These are phyloP conservation scores for Ogataea glucozyma DNA, from an alignment of 805 yeast genomes.

Conservation along the genomic window DNA sequence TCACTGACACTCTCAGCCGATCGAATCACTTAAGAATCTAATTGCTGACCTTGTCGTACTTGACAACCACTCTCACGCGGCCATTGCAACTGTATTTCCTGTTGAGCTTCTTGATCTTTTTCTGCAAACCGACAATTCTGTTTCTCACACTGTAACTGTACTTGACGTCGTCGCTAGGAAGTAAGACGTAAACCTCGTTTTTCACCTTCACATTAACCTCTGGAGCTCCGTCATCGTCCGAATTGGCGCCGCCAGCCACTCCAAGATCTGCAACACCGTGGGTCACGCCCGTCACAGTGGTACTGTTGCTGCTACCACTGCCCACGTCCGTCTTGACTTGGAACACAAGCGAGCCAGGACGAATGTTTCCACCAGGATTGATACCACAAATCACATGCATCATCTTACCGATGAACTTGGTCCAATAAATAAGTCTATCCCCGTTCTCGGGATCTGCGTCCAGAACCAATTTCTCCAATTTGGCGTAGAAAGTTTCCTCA, in stretches of 20 bases:
- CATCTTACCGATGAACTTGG: conserved; percentile 66
- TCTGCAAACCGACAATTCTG: conserved; percentile 59
- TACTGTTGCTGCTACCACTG: conserved; percentile 6
- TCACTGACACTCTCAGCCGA: too few relatives aligned
- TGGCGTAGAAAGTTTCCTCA: conserved; percentile 47
- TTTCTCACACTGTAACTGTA: conserved; percentile 60
- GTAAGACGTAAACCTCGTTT: conserved; percentile 34
- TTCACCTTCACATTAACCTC: conserved; percentile 32
- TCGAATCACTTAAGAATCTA: background rate
- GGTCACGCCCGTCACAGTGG: conserved; percentile 9
- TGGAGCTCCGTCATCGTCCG: conserved; percentile 23
- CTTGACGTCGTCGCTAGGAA: conserved; percentile 53
- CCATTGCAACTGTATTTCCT: conserved; percentile 45
- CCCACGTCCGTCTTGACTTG: conserved; percentile 33
- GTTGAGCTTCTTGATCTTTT: conserved; percentile 58
- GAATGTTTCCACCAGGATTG: conserved; percentile 77
- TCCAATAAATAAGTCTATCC: conserved; percentile 66
- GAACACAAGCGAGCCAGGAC: conserved; percentile 57
- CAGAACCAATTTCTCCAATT: conserved; percentile 50
- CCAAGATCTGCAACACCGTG: conserved; percentile 20
- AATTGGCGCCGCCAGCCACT: conserved; percentile 18
- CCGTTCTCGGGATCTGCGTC: conserved; percentile 42
- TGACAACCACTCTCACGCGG: conserved; percentile 53
- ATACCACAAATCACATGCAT: conserved; percentile 81
- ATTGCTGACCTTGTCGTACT: conserved; percentile 32